Evolutionary conservation across 257 asterid species (phyloP).

Genomic region (Forsythia viridissima): DNA sequence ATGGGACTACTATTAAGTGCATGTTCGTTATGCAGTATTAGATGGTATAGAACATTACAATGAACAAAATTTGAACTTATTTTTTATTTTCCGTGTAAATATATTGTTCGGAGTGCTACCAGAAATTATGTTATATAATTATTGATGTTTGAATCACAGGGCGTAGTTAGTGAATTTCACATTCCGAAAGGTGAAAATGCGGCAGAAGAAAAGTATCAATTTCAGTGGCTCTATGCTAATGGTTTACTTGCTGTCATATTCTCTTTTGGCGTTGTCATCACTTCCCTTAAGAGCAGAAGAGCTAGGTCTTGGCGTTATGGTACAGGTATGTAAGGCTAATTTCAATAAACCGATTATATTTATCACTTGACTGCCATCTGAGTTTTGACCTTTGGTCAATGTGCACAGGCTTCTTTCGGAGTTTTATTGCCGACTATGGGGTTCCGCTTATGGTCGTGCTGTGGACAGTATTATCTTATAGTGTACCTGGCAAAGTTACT

Average conservation of each 20-base stretch:
- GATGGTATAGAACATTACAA: neutral
- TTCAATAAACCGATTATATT: neutral
- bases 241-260: conserved; percentile 53
- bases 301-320: conserved; percentile 68
- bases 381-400: neutral
- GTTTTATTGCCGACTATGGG: conserved; percentile 60
- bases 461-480: conserved; percentile 57
- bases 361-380: neutral
- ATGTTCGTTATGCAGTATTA: neutral
- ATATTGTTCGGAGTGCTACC: neutral
- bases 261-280: conserved; percentile 50
- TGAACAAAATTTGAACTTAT: neutral
- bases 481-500: conserved; percentile 40
- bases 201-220: conserved; percentile 28
- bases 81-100: neutral
- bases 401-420: conserved; percentile 41
- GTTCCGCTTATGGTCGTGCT: conserved; percentile 54
- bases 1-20: neutral
- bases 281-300: conserved; percentile 41
- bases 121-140: neutral
- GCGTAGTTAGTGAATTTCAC: conserved; percentile 48
- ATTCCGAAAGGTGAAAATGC: conserved; percentile 50
- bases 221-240: conserved; percentile 52
- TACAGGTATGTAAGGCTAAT: conserved; percentile 28
- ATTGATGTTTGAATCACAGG: conserved; percentile 34